Evolutionary conservation across 176 grass and related monocot species (phyloP).

Genomic region (Zea luxurians): DNA sequence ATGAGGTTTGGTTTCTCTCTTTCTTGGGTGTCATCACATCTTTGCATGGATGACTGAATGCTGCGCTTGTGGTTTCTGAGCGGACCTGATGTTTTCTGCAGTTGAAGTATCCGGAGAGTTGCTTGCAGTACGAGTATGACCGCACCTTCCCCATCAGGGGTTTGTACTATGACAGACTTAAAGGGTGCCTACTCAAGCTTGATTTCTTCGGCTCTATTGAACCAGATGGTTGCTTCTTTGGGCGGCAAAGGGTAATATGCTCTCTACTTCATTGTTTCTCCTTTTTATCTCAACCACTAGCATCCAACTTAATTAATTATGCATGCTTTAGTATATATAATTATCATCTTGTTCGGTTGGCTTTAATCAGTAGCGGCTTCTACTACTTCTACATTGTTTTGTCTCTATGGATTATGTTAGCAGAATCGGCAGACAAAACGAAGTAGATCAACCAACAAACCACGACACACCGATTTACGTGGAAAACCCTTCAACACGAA

Average conservation of each 20-base stretch:
- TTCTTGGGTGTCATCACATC: neutral
- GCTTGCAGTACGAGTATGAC: conserved; percentile 86
- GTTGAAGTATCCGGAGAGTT: conserved; percentile 92
- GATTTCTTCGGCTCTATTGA: conserved; percentile 99
- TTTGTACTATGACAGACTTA: conserved; percentile 87
- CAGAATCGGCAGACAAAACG: too few species aligned
- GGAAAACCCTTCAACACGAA: too few species aligned
- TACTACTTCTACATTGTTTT: too few species aligned
- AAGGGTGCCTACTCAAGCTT: conserved; percentile 89
- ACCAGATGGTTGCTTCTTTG: conserved; percentile 90
- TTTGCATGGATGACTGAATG: neutral
- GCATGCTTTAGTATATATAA: neutral
- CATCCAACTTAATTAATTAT: neutral
- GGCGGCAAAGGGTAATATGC: conserved; percentile 60
- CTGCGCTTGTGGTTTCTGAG: conserved; percentile 20
- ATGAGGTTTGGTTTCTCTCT: conserved; percentile 59
- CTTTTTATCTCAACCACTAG: neutral
- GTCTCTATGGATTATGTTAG: too few species aligned
- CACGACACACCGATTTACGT: too few species aligned
- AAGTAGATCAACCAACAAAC: too few species aligned
- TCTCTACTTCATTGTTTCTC: neutral
- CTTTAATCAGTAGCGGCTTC: too few species aligned
- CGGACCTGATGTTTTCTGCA: conserved; percentile 38
- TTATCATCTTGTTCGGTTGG: too few species aligned
- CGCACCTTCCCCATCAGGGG: conserved; percentile 83